These are phyloP conservation scores for Tetramitus jugosus DNA, from an alignment of 208 protist species.

Conservation along the genomic window DNA sequence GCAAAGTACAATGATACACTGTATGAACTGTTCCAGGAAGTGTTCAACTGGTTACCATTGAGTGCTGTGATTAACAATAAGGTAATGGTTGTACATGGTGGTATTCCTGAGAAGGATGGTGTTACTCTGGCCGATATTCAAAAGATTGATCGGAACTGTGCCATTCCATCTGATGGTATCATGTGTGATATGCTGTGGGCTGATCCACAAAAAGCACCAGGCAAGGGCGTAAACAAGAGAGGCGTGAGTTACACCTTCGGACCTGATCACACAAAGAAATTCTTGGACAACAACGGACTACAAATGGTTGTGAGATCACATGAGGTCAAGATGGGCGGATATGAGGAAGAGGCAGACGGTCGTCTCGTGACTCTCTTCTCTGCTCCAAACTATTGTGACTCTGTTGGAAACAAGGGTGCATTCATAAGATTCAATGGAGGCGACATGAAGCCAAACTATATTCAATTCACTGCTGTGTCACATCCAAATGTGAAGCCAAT, in stretches of 20 bases:
- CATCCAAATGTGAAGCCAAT: constrained; percentile 12
- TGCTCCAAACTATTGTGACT: constrained; percentile 98
- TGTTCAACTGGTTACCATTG: constrained; percentile 88
- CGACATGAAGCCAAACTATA: constrained; percentile 17
- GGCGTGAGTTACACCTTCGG: constrained; percentile 92
- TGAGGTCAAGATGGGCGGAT: constrained; percentile 91
- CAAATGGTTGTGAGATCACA: constrained; percentile 88
- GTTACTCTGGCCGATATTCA: constrained; percentile 90
- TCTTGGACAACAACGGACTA: constrained; percentile 85
- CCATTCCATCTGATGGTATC: constrained; percentile 84
- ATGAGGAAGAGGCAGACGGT: constrained; percentile 78
- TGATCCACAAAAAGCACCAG: constrained; percentile 36
- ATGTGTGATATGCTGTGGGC: constrained; percentile 91
- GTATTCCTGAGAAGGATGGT: constrained; percentile 83
- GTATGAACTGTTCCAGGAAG: constrained; percentile 84
- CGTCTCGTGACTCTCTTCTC: constrained; percentile 78
- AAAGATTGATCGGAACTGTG: constrained; percentile 79
- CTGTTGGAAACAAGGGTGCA: constrained; percentile 46
- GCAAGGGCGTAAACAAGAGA: constrained; percentile 80
- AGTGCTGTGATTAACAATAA: constrained; percentile 78
- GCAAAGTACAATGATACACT: constrained; percentile 77
- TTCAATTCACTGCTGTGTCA: neutral
- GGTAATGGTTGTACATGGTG: constrained; percentile 90
- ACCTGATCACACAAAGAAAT: constrained; percentile 88
- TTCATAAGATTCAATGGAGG: constrained; percentile 11